Conservation (phyloP, 2,329 filamentous ascomycete species). For the Purpureocillium lavendulum region DNA sequence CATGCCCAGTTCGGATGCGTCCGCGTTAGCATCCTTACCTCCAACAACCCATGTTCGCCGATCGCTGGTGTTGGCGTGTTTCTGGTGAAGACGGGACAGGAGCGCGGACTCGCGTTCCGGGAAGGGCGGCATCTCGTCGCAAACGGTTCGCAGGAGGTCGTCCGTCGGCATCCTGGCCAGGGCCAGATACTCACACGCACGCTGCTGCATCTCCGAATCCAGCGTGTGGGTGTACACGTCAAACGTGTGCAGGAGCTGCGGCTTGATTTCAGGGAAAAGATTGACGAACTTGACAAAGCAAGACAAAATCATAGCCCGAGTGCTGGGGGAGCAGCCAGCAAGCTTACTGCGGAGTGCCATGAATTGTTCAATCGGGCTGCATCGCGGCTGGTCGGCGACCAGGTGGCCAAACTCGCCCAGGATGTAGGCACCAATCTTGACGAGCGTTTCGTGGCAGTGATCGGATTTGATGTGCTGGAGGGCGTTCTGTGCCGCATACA, state of each 20-base stretch:
- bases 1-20: conserved; percentile 70
- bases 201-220: conserved; percentile 90
- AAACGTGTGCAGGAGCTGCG: conserved; percentile 85
- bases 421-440: conserved; percentile 96
- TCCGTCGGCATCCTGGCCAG: conserved; percentile 81
- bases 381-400: conserved; percentile 84
- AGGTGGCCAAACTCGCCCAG: conserved; percentile 95
- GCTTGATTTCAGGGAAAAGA: conserved; percentile 96
- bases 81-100: conserved; percentile 86
- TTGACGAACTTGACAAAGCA: conserved; percentile 98
- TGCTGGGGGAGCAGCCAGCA: conserved; percentile 77
- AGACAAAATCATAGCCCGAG: conserved; percentile 87
- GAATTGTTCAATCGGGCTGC: conserved; percentile 96
- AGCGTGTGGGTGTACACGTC: conserved; percentile 87
- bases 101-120: conserved; percentile 89
- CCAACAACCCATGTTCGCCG: conserved; percentile 98
- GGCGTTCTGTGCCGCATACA: conserved; percentile 91
- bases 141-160: conserved; percentile 84
- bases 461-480: conserved; percentile 87
- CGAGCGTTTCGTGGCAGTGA: conserved; percentile 90
- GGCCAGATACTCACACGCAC: conserved; percentile 89
- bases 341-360: conserved; percentile 87
- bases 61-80: conserved; percentile 85
- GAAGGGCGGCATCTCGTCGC: conserved; percentile 98
- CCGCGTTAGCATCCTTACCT: conserved; percentile 85